phyloP scores from a whole-genome alignment of 805 yeast genomes.

The Wickerhamiella shivajii region DNA sequence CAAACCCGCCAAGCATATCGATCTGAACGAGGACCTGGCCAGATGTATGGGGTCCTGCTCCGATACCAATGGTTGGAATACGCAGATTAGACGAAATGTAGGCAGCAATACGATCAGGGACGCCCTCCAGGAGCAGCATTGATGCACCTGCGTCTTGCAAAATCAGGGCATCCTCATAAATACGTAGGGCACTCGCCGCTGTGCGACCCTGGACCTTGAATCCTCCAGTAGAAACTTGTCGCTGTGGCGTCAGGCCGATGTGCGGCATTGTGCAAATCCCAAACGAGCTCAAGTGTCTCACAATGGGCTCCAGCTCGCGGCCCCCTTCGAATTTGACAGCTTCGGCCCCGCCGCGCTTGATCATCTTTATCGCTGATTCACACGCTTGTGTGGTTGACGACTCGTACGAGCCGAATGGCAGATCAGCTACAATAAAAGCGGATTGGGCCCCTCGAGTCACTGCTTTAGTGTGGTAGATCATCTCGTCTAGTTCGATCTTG shows the following conservation, averaged over 20 bases:
- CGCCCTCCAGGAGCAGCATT: conserved; percentile 65
- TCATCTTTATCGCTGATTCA: conserved; percentile 37
- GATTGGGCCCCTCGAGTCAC: conserved; percentile 55
- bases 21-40: conserved; percentile 87
- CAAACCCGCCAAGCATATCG: conserved; percentile 58
- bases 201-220: conserved; percentile 71
- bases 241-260: conserved; percentile 85
- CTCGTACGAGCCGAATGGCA: conserved; percentile 85
- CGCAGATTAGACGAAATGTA: conserved; percentile 42
- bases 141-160: conserved; percentile 68
- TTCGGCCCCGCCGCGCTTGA: conserved; percentile 42
- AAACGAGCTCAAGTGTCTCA: conserved; percentile 39
- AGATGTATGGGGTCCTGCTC: conserved; percentile 72
- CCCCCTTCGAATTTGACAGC: conserved; percentile 85
- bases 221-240: conserved; percentile 66
- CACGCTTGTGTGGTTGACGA: conserved; percentile 47
- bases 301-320: conserved; percentile 36
- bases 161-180: conserved; percentile 52
- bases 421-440: conserved; percentile 64
- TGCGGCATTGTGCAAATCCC: conserved; percentile 91
- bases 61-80: conserved; percentile 88
- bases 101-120: conserved; percentile 60
- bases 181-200: conserved; percentile 35
- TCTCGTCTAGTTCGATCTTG: conserved; percentile 61
- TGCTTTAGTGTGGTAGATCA: conserved; percentile 59